Conservation (phyloP, 306 rosid species). For the Medicago ruthenica region DNA sequence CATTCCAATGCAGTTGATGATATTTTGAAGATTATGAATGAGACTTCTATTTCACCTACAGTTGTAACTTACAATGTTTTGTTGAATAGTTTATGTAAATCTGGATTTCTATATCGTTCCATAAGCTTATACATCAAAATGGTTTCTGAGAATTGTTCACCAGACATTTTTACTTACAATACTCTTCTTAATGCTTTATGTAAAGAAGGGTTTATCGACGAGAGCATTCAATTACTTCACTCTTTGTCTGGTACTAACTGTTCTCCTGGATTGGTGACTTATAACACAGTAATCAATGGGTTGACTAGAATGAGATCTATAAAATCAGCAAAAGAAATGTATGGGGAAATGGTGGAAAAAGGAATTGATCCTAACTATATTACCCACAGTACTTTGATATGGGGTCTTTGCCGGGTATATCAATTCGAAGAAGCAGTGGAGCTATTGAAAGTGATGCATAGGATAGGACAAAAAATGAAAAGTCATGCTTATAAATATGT, state of each 20-base stretch:
- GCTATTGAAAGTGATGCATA: slow-evolving; percentile 56
- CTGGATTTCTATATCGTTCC: slow-evolving; percentile 73
- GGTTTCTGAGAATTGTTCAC: slow-evolving; percentile 68
- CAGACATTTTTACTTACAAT: slow-evolving; percentile 83
- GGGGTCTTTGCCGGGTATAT: slow-evolving; percentile 66
- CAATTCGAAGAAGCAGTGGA: slow-evolving; percentile 66
- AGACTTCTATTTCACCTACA: slow-evolving; percentile 60
- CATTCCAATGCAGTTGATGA: slow-evolving; percentile 75
- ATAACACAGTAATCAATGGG: slow-evolving; percentile 76
- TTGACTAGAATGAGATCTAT: slow-evolving; percentile 58
- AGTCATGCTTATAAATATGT: slow-evolving; percentile 56
- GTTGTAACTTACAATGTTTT: slow-evolving; percentile 77
- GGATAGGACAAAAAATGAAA: slow-evolving; percentile 51
- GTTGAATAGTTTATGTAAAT: slow-evolving; percentile 78
- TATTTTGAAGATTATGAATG: slow-evolving; percentile 72
- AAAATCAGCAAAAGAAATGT: slow-evolving; percentile 68
- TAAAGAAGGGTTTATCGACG: slow-evolving; percentile 78
- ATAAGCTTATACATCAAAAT: slow-evolving; percentile 62
- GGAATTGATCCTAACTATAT: slow-evolving; percentile 76
- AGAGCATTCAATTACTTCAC: slow-evolving; percentile 63
- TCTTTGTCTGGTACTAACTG: slow-evolving; percentile 59
- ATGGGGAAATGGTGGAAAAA: slow-evolving; percentile 60
- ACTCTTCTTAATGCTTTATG: slow-evolving; percentile 76
- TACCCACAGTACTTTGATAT: slow-evolving; percentile 67
- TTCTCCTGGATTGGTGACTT: slow-evolving; percentile 75